Base-by-base conservation (phyloP, 331 rosid genomes). In the Quercus lobata region DNA sequence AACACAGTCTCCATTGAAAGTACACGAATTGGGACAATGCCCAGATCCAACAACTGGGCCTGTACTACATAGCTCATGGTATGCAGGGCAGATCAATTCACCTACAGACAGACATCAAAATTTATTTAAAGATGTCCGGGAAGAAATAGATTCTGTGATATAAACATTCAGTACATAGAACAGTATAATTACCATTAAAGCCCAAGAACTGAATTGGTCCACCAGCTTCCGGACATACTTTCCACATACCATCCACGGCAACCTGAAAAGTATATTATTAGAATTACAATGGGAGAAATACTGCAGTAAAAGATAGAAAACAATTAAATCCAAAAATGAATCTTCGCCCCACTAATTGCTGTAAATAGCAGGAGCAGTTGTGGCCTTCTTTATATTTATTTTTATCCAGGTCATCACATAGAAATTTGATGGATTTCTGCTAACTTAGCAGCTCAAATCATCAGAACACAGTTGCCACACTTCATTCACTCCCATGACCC, bases 221-320 rank as follows among this genome's bases (percentile, higher is more conserved):
- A 77, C 97, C 98, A 85, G 89, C 90, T 73, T 70, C 91, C 16
- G 98, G 97, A 78, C 98, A 94, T 41, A 79, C 86, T 86, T 90
- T 92, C 98, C 97, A 92, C 85, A 76, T 71, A 24, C 97, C 97
- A 86, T 94, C 98, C 80, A 94, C 97, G 52, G 98, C 97, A 86
- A 91, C 88, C 98, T 94, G 88, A 55, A 81, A 35, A 71, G 66
- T 2, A 71, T 35, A 80, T 75, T 52, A 56, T 16, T 9, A 49
- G 32, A 75, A 82, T 57, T 77, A 54, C 74, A 53, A 44, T 76
- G 30, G 72, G 57, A 63, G 19, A 8, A 65, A 5, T 4, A 21
- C 14, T 55, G 27, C n/a, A 52, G 19, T 37, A 18, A 34, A 73
- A 8, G 46, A 49, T 49, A 49, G 5, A 49, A 12, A 49, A 49